These are phyloP conservation scores for Barnettozyma salicaria DNA, from an alignment of 805 yeast genomes.

Conservation along the genomic window DNA sequence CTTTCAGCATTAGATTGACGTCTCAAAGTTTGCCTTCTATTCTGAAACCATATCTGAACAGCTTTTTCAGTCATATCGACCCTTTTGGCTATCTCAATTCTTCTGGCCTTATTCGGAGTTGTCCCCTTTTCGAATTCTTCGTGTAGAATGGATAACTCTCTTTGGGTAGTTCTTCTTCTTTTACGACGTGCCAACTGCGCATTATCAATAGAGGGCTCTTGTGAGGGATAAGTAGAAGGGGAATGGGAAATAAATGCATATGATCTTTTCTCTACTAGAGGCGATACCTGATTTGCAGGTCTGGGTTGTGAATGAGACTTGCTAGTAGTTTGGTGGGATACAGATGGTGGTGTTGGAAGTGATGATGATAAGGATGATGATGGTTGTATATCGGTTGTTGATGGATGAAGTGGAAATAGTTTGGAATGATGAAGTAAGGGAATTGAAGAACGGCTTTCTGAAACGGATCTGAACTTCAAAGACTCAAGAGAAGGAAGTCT, in stretches of 20 bases:
- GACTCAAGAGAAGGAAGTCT: slow-evolving; percentile 26
- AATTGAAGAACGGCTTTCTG: slow-evolving; percentile 3
- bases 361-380: slow-evolving; percentile 1
- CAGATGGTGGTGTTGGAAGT: background rate
- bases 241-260: slow-evolving; percentile 94
- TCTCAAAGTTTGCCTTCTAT: slow-evolving; percentile 79
- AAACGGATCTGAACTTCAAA: slow-evolving; percentile 15
- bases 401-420: slow-evolving; percentile 2
- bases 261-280: slow-evolving; percentile 30
- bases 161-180: slow-evolving; percentile 90
- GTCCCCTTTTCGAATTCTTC: slow-evolving; percentile 68
- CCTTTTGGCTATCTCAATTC: slow-evolving; percentile 70
- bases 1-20: slow-evolving; percentile 35
- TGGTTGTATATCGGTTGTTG: background rate
- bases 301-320: too few species aligned
- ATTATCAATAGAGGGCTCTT: slow-evolving; percentile 81
- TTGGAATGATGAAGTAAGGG: slow-evolving; percentile 6
- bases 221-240: slow-evolving; percentile 77
- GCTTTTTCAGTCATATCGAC: slow-evolving; percentile 97
- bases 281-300: slow-evolving; percentile 22
- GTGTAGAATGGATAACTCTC: slow-evolving; percentile 76
- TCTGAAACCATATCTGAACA: slow-evolving; percentile 98
- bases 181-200: slow-evolving; percentile 91
- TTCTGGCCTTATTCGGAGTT: slow-evolving; percentile 73
- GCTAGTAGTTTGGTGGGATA: slow-evolving; percentile 4